phyloP scores from a whole-genome alignment of 176 grass and related monocot genomes.

The Lolium perenne region DNA sequence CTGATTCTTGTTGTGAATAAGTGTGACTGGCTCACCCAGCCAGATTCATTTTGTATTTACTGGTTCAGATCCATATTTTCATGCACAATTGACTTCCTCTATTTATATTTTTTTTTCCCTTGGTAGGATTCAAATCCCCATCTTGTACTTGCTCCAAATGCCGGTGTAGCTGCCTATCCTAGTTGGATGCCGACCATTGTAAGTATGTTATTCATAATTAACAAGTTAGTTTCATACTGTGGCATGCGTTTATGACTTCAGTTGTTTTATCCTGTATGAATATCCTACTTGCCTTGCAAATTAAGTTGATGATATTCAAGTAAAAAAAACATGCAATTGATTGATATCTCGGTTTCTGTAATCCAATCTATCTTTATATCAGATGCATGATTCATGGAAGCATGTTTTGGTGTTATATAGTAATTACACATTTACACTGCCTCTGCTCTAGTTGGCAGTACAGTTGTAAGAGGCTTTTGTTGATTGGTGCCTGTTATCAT shows the following conservation, averaged over 20 bases:
- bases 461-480: slow-evolving; percentile 8
- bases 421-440: slow-evolving; percentile 11
- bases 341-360: slow-evolving; percentile 1
- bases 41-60: slow-evolving; percentile 21
- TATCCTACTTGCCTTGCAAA: neutral
- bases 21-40: neutral
- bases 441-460: neutral
- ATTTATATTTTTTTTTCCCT: slow-evolving; percentile 40
- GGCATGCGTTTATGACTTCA: slow-evolving; percentile 17
- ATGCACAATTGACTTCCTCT: slow-evolving; percentile 10
- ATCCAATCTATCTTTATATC: neutral
- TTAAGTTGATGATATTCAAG: slow-evolving; percentile 21
- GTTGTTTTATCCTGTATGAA: neutral
- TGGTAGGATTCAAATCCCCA: slow-evolving; percentile 75
- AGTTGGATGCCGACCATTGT: slow-evolving; percentile 91
- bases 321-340: neutral
- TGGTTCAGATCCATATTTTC: slow-evolving; percentile 27
- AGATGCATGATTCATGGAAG: slow-evolving; percentile 21
- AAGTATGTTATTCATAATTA: slow-evolving; percentile 47
- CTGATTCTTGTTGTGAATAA: slow-evolving; percentile 24
- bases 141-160: slow-evolving; percentile 92
- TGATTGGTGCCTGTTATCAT: neutral
- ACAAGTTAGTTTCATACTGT: slow-evolving; percentile 19
- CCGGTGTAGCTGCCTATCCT: slow-evolving; percentile 89
- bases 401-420: slow-evolving; percentile 26